A percentile compares a stretch with the other conserved stretches of the same genome.
Evolutionary conservation across 2,329 filamentous ascomycete species (phyloP).

Genomic region (Peltaster fructicola): DNA sequence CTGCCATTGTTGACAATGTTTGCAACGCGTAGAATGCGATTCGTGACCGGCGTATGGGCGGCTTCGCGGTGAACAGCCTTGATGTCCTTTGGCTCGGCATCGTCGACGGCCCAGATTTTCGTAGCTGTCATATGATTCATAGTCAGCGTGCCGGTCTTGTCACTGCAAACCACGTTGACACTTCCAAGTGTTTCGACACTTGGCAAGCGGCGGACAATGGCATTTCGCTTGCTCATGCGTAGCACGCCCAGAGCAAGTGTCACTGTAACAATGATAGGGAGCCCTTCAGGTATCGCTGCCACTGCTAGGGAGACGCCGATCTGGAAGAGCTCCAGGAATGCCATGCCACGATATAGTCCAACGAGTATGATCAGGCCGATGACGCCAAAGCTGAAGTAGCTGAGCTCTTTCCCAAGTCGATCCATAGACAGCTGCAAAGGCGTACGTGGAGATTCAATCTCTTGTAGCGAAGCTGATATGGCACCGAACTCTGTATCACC

Average conservation of each 20-base stretch:
- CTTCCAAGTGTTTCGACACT: conserved; percentile 95
- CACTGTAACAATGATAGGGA: conserved; percentile 96
- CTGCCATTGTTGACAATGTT: conserved; percentile 94
- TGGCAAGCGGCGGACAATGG: conserved; percentile 86
- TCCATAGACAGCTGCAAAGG: conserved; percentile 95
- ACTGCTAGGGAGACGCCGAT: conserved; percentile 94
- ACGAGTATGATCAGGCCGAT: conserved; percentile 87
- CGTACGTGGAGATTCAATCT: conserved; percentile 88
- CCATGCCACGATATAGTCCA: conserved; percentile 77
- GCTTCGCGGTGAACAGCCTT: conserved; percentile 33
- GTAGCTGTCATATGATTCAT: conserved; percentile 98
- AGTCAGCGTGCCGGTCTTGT: conserved; percentile 93
- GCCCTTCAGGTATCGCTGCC: conserved; percentile 84
- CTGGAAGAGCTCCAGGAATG: conserved; percentile 84
- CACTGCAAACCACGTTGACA: conserved; percentile 98
- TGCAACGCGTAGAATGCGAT: conserved; percentile 72
- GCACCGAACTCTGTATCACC: conserved; percentile 88
- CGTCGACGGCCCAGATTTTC: conserved; percentile 81
- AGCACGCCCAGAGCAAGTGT: conserved; percentile 88
- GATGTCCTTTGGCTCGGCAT: conserved; percentile 35
- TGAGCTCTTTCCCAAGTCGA: conserved; percentile 84
- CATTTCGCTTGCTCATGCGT: conserved; percentile 86
- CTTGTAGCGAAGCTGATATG: conserved; percentile 82
- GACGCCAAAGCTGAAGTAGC: conserved; percentile 88
- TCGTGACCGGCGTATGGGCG: conserved; percentile 53